A percentile compares a stretch with the other conserved stretches of the same genome.
Evolutionary conservation across 352 stramenopile species (phyloP).

Genomic region (Pythium biforme): DNA sequence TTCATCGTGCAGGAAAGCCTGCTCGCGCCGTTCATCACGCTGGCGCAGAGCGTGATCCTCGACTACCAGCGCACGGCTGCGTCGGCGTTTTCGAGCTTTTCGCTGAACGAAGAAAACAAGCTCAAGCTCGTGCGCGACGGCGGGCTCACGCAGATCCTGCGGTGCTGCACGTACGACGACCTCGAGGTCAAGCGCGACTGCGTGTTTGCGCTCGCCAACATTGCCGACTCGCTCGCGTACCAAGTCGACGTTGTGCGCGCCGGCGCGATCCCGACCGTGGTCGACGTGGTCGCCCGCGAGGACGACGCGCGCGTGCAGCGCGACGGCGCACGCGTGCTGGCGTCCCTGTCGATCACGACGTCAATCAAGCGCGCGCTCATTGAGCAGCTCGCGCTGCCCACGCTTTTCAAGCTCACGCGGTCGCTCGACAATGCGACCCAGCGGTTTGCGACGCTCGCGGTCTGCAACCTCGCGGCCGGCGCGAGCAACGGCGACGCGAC

Average conservation of each 20-base stretch:
- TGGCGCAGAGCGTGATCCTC: conserved; percentile 90
- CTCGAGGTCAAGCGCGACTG: conserved; percentile 91
- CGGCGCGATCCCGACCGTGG: conserved; percentile 78
- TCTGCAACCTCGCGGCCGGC: conserved; percentile 91
- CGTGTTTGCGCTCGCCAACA: conserved; percentile 93
- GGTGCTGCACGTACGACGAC: conserved; percentile 89
- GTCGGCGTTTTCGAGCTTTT: conserved; percentile 91
- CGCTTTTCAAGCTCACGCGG: conserved; percentile 93
- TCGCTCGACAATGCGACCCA: conserved; percentile 92
- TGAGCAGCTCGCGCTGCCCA: conserved; percentile 72
- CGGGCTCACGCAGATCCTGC: conserved; percentile 88
- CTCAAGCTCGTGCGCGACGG: conserved; percentile 92
- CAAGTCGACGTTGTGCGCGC: conserved; percentile 90
- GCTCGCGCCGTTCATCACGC: conserved; percentile 88
- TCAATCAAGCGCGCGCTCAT: conserved; percentile 86
- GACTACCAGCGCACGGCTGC: conserved; percentile 92
- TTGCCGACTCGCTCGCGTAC: conserved; percentile 88
- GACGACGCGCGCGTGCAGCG: conserved; percentile 94
- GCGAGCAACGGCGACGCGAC: conserved; percentile 24
- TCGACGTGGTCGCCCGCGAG: conserved; percentile 66
- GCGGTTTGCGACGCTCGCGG: conserved; percentile 92
- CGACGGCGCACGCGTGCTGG: conserved; percentile 89
- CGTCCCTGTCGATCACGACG: conserved; percentile 88
- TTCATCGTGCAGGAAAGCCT: conserved; percentile 91
- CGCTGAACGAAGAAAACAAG: conserved; percentile 93